These are phyloP conservation scores for Cymodocea nodosa DNA, from an alignment of 116 monocot species.

Conservation along the genomic window DNA sequence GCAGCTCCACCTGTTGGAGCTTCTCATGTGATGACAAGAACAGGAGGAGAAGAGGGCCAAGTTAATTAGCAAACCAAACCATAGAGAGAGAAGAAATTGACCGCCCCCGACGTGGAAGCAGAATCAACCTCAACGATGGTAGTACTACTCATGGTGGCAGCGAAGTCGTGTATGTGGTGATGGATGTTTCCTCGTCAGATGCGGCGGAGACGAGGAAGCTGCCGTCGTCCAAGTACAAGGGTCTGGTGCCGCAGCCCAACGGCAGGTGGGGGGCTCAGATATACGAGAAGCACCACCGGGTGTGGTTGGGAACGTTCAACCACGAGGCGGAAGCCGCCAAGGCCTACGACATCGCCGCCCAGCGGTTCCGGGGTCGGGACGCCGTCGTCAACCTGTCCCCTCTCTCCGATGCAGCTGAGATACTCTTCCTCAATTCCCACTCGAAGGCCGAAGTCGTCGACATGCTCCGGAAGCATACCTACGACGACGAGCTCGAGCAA, in stretches of 20 bases:
- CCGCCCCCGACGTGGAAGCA: too few species aligned
- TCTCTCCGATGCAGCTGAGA: slow-evolving; percentile 4
- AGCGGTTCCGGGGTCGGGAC: slow-evolving; percentile 59
- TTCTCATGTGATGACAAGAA: too few species aligned
- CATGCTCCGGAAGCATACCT: slow-evolving; percentile 70
- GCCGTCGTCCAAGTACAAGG: slow-evolving; percentile 58
- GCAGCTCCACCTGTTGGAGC: too few species aligned
- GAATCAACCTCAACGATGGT: too few species aligned
- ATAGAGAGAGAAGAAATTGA: too few species aligned
- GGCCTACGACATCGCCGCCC: slow-evolving; percentile 65
- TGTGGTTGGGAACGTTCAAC: slow-evolving; percentile 82
- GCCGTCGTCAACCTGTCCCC: slow-evolving; percentile 50
- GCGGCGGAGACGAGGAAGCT: slow-evolving; percentile 21
- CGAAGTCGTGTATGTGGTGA: too few species aligned
- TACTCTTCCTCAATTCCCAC: slow-evolving; percentile 8
- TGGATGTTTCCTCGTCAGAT: too few species aligned
- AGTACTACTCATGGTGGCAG: too few species aligned
- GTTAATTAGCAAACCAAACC: too few species aligned
- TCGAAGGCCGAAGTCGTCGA: slow-evolving; percentile 36
- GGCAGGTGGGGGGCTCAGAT: slow-evolving; percentile 81
- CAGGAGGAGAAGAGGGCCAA: too few species aligned
- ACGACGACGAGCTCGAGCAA: slow-evolving; percentile 39
- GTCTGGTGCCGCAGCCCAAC: slow-evolving; percentile 74
- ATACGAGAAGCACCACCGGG: slow-evolving; percentile 72
- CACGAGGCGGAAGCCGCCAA: slow-evolving; percentile 43